A percentile compares a stretch with the other conserved stretches of the same genome.
These are phyloP conservation scores for Maudiozyma barnettii DNA, from an alignment of 805 yeast species.

Conservation along the genomic window DNA sequence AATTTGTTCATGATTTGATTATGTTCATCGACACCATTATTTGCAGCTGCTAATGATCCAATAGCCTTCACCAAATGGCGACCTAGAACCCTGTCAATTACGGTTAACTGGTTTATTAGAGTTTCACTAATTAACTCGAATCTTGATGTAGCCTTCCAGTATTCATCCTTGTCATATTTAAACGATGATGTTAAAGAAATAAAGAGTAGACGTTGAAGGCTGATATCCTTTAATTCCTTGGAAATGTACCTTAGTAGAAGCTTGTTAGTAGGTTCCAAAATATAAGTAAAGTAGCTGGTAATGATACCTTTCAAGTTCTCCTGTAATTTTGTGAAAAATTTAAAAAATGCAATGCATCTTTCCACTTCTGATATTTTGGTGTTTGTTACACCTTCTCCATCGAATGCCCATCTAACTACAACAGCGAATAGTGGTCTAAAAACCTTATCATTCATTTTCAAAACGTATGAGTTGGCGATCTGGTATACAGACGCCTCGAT, in stretches of 20 bases:
- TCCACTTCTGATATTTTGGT: slow-evolving; percentile 39
- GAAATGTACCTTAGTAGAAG: slow-evolving; percentile 43
- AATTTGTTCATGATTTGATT: slow-evolving; percentile 64
- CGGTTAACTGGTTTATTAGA: slow-evolving; percentile 54
- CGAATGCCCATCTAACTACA: slow-evolving; percentile 84
- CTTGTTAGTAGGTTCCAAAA: slow-evolving; percentile 61
- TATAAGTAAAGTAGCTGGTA: slow-evolving; percentile 78
- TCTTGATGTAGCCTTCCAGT: slow-evolving; percentile 84
- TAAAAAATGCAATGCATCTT: slow-evolving; percentile 67
- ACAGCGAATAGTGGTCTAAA: slow-evolving; percentile 88
- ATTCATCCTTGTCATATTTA: slow-evolving; percentile 85
- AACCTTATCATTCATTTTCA: slow-evolving; percentile 87
- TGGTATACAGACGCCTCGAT: slow-evolving; percentile 69
- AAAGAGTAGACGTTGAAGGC: slow-evolving; percentile 63
- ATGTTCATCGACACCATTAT: slow-evolving; percentile 59
- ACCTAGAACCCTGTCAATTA: slow-evolving; percentile 66
- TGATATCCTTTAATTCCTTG: slow-evolving; percentile 37
- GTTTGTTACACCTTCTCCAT: slow-evolving; percentile 59
- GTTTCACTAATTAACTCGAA: slow-evolving; percentile 61
- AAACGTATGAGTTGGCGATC: slow-evolving; percentile 65
- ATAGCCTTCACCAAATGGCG: slow-evolving; percentile 73
- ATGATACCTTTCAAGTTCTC: slow-evolving; percentile 77
- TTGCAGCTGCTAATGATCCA: slow-evolving; percentile 61
- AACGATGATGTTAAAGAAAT: slow-evolving; percentile 72
- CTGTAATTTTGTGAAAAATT: slow-evolving; percentile 76